These are phyloP conservation scores for Mollisia scopiformis DNA, from an alignment of 2,329 filamentous ascomycete genomes.

Conservation along the genomic window DNA sequence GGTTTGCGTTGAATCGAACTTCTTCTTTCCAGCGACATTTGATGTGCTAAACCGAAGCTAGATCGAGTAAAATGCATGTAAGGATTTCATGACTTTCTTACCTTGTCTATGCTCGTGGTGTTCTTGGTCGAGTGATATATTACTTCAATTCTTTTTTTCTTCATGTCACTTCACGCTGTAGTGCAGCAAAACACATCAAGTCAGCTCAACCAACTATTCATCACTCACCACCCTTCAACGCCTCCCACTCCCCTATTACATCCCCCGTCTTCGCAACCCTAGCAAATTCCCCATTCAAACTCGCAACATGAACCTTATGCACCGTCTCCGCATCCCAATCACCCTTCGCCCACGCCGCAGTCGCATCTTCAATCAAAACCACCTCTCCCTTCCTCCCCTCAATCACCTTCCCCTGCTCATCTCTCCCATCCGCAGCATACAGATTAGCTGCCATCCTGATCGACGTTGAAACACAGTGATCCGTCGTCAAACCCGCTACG, in stretches of 20 bases:
- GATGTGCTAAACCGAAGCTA: neutral
- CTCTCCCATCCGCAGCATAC: conserved; percentile 41
- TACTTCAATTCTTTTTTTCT: neutral
- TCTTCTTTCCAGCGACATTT: neutral
- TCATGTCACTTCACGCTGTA: neutral
- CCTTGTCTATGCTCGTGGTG: neutral
- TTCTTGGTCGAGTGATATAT: neutral
- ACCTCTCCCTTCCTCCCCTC: conserved; percentile 38
- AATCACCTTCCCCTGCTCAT: conserved; percentile 30
- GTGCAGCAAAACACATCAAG: neutral
- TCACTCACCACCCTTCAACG: neutral
- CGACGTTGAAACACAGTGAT: conserved; percentile 53
- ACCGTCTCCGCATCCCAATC: conserved; percentile 48
- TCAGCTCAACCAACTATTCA: neutral
- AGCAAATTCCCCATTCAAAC: conserved; percentile 50
- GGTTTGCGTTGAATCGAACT: neutral
- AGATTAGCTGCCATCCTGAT: conserved; percentile 51
- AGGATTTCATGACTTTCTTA: neutral
- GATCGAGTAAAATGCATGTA: neutral
- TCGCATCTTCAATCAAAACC: conserved; percentile 48
- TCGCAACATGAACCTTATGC: conserved; percentile 47
- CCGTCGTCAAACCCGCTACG: conserved; percentile 48
- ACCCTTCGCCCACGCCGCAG: conserved; percentile 46
- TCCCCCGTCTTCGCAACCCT: conserved; percentile 42
- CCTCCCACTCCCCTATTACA: conserved; percentile 27